These are phyloP conservation scores for Guillardia theta DNA, from an alignment of 78 protist species.

Conservation along the genomic window DNA sequence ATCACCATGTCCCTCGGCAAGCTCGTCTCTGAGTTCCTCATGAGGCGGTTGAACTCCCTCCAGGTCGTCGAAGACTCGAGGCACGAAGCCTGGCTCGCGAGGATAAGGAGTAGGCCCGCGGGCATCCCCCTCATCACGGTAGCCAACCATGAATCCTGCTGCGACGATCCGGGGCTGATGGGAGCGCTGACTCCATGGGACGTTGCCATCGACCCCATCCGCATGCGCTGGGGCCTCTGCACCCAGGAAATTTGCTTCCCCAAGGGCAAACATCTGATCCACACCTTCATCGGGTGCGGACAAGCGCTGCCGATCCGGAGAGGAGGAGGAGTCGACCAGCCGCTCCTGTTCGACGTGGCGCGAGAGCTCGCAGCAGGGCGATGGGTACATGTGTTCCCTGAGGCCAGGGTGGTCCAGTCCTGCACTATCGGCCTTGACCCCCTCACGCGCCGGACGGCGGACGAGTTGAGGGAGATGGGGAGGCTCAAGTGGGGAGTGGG, in stretches of 20 bases:
- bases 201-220: not conserved
- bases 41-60: not conserved
- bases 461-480: not conserved
- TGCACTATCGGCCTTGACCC: not conserved
- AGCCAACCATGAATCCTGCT: not conserved
- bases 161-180: not conserved
- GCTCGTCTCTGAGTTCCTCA: not conserved
- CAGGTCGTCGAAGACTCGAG: not conserved
- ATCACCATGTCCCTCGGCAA: not conserved
- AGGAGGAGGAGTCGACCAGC: not conserved
- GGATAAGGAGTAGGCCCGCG: not conserved
- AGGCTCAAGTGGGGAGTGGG: slow-evolving; percentile 1
- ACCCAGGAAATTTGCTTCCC: not conserved
- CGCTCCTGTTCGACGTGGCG: not conserved
- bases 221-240: not conserved
- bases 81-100: not conserved
- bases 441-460: not conserved
- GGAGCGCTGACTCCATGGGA: not conserved
- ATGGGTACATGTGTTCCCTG: not conserved
- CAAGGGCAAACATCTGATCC: not conserved
- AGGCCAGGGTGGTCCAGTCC: not conserved
- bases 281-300: not conserved
- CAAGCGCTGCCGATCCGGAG: not conserved
- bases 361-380: not conserved
- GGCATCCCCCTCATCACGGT: not conserved